Evolutionary conservation across 2,329 filamentous ascomycete species (phyloP), one percentile per base, ranked within the genome.

Genomic region (Coleophoma cylindrospora): DNA sequence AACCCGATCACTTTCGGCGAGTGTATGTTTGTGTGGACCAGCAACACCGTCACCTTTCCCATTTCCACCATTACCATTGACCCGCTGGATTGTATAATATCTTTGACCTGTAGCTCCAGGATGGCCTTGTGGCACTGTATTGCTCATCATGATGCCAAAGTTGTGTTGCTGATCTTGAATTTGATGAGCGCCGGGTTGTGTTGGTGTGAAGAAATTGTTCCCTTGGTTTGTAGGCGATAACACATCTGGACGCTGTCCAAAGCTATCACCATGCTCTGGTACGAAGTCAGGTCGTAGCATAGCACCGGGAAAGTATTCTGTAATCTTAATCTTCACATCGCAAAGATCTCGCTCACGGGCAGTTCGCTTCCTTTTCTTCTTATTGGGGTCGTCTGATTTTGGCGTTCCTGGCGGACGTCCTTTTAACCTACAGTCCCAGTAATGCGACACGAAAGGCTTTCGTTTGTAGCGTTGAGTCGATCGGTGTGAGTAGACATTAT

Each of bases 281-380:
- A 59, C 57, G 40, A 63, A 59, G 43, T 61, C 65, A 45, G 63
- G 61, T 11, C 60, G 61, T 38, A 64, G 54, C 64, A 65, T 64
- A 47, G 64, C 70, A 36, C 77, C 79, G 10, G 84, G 79, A 48
- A 86, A 85, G 68, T 88, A 89, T 66, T 91, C 87, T 3, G 86
- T 90, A 52, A 91, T 89, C 66, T 91, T 91, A 66, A 91, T 90
- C 69, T 91, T 91, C 56, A 91, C 87, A 66, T 91, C 87, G 65
- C 88, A 92, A n/a, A 91, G 74, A 68, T 91, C 86, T 12, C 86
- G 76, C 66, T 88, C 83, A 40, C 88, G 76, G n/a, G 84, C 84
- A 34, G 78, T 82, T 22, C 88, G 82, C 68, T 89, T 91, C 36
- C 88, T 79, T 67, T 90, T 91, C 75, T 89, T 91, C 72, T 90